Evolutionary conservation across 202 grass and related monocot species (phyloP).

Genomic region (Brachypodium distachyon): DNA sequence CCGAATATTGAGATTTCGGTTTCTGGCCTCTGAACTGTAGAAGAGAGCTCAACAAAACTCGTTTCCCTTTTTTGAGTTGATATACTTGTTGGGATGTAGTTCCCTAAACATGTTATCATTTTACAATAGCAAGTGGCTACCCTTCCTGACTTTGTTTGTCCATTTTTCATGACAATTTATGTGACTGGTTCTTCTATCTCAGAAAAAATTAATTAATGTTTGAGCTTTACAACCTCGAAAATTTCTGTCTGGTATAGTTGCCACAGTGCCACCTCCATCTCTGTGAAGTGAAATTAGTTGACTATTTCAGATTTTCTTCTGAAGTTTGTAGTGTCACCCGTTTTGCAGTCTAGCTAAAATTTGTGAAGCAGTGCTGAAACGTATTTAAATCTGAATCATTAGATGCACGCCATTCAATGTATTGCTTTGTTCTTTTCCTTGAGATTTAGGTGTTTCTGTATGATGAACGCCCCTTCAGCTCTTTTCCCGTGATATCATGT

Average conservation of each 20-base stretch:
- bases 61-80: neutral
- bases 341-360: neutral
- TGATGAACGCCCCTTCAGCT: neutral
- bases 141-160: neutral
- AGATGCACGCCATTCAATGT: neutral
- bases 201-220: neutral
- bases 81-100: neutral
- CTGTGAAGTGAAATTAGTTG: neutral
- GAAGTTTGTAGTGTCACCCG: neutral
- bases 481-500: too few relatives aligned
- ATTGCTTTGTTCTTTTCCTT: too few relatives aligned
- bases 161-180: neutral
- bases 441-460: neutral
- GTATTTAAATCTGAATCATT: neutral
- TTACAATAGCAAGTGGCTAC: neutral
- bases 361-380: neutral
- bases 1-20: neutral
- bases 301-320: neutral
- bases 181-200: neutral
- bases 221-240: neutral
- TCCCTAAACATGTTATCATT: neutral
- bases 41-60: neutral
- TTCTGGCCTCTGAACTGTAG: neutral
- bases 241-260: neutral
- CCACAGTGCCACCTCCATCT: neutral